These are phyloP conservation scores for Jacaranda mimosifolia DNA, from an alignment of 257 asterid species.

Conservation along the genomic window DNA sequence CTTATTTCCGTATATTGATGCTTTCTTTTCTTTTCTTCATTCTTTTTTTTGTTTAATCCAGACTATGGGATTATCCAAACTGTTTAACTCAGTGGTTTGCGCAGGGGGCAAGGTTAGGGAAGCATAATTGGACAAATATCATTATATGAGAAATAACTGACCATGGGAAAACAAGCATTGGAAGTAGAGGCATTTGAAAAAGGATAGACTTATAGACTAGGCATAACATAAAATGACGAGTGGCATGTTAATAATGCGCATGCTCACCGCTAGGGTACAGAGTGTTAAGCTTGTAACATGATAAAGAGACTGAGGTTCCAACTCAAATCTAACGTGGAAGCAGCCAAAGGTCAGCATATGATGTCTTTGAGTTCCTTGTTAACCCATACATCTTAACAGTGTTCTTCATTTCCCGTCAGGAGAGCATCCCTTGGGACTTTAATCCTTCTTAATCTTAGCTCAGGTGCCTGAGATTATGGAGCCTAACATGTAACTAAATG, in stretches of 20 bases:
- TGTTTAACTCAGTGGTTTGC: background rate
- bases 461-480: slow-evolving; percentile 3
- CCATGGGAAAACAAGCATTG: background rate
- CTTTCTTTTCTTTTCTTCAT: no score
- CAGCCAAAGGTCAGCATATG: background rate
- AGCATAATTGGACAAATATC: background rate
- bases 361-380: background rate
- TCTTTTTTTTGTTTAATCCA: background rate
- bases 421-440: background rate
- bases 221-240: background rate
- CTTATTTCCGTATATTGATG: background rate
- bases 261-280: background rate
- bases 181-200: background rate
- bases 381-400: background rate
- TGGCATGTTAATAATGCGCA: background rate
- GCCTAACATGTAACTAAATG: background rate
- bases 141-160: no score
- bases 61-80: background rate
- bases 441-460: background rate
- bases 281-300: background rate
- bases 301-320: background rate
- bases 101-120: background rate
- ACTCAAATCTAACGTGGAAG: background rate
- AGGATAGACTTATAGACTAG: background rate
- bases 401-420: background rate